A percentile compares a stretch with the other conserved stretches of the same genome.
These are phyloP conservation scores for Pneumocystis wakefieldiae DNA, from an alignment of 1,139 yeast species.

Conservation along the genomic window DNA sequence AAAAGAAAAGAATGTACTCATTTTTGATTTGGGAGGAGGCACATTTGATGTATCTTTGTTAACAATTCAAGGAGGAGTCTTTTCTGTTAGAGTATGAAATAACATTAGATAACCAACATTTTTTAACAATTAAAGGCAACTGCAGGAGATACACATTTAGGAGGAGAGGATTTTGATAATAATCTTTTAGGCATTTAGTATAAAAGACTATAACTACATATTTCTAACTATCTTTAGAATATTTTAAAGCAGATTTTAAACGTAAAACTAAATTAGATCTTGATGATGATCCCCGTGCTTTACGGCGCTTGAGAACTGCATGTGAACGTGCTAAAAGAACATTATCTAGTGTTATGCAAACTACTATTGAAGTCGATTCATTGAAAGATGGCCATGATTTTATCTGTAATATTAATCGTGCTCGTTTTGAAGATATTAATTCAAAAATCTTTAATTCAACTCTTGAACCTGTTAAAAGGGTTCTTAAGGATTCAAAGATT, in stretches of 20 bases:
- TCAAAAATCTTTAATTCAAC: slow-evolving; percentile 74
- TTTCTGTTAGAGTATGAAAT: slow-evolving; percentile 41
- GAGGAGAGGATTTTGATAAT: slow-evolving; percentile 91
- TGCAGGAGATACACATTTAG: slow-evolving; percentile 97
- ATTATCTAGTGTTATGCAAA: slow-evolving; percentile 71
- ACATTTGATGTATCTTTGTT: slow-evolving; percentile 91
- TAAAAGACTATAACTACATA: background rate
- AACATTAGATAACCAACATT: background rate
- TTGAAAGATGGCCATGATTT: slow-evolving; percentile 69
- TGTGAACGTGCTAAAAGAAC: slow-evolving; percentile 90
- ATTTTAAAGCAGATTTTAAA: slow-evolving; percentile 70
- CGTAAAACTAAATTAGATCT: slow-evolving; percentile 69
- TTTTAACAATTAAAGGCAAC: slow-evolving; percentile 45
- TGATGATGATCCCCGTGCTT: slow-evolving; percentile 61
- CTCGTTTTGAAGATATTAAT: slow-evolving; percentile 80
- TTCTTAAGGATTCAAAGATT: slow-evolving; percentile 63
- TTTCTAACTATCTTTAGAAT: slow-evolving; percentile 26
- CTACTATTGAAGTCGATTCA: slow-evolving; percentile 75
- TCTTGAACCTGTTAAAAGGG: slow-evolving; percentile 74
- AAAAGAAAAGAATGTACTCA: slow-evolving; percentile 72
- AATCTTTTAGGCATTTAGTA: slow-evolving; percentile 35
- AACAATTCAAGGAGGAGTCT: slow-evolving; percentile 88
- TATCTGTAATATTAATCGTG: slow-evolving; percentile 72
- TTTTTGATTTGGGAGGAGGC: slow-evolving; percentile 97
- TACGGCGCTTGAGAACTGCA: slow-evolving; percentile 80